Evolutionary conservation across 2,329 filamentous ascomycete species (phyloP).

Genomic region (Penicillium palitans): DNA sequence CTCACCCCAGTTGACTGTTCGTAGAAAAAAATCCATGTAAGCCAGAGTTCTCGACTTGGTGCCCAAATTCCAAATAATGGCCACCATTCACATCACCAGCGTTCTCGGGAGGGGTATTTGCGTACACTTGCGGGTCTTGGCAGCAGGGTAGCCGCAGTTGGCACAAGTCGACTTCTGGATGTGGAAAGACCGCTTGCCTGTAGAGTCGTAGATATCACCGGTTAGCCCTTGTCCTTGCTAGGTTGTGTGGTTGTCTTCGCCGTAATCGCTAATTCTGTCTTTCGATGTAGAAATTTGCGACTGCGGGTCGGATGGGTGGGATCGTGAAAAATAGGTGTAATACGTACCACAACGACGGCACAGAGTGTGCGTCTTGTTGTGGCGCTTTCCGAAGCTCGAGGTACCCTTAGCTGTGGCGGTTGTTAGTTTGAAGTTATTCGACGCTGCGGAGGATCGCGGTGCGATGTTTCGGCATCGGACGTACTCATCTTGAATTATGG

Average conservation of each 20-base stretch:
- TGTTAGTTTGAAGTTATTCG: slow-evolving; percentile 46
- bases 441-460: slow-evolving; percentile 25
- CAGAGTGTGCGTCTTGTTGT: slow-evolving; percentile 98
- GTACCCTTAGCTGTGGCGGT: slow-evolving; percentile 66
- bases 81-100: slow-evolving; percentile 9
- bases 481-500: slow-evolving; percentile 62
- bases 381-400: slow-evolving; percentile 74
- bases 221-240: slow-evolving; percentile 30
- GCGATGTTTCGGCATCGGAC: slow-evolving; percentile 38
- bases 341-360: slow-evolving; percentile 97
- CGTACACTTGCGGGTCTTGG: slow-evolving; percentile 99
- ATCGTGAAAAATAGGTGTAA: slow-evolving; percentile 22
- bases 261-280: slow-evolving; percentile 15
- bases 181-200: slow-evolving; percentile 95
- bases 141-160: slow-evolving; percentile 93
- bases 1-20: slow-evolving; percentile 96
- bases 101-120: slow-evolving; percentile 24
- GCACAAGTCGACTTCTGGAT: slow-evolving; percentile 99
- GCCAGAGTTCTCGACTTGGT: slow-evolving; percentile 22
- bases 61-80: slow-evolving; percentile 3
- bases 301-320: slow-evolving; percentile 14
- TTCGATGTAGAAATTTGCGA: slow-evolving; percentile 20
- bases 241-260: slow-evolving; percentile 11
- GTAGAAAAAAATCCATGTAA: slow-evolving; percentile 30
- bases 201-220: slow-evolving; percentile 20